Evolutionary conservation across 495 filamentous ascomycete species (phyloP).

Genomic region (Aspergillus taichungensis): DNA sequence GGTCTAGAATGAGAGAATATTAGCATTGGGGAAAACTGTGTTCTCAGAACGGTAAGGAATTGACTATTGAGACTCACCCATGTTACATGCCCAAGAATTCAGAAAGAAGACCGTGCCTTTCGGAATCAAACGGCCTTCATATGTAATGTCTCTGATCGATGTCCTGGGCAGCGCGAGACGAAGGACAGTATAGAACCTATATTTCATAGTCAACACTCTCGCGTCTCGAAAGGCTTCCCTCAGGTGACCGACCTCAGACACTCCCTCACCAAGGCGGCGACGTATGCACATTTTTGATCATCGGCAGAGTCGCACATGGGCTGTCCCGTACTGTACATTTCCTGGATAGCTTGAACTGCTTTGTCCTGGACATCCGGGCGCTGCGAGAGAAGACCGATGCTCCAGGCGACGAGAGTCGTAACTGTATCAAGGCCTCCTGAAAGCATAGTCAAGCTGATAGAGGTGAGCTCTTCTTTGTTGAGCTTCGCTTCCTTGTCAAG

Average conservation of each 20-base stretch:
- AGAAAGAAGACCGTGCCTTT: constrained; percentile 53
- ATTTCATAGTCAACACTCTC: neutral
- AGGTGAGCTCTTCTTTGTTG: constrained; percentile 48
- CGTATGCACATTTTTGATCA: constrained; percentile 53
- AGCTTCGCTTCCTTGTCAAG: constrained; percentile 52
- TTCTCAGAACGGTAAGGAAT: neutral
- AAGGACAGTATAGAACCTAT: constrained; percentile 49
- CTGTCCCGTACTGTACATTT: constrained; percentile 43
- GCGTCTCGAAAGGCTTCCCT: neutral
- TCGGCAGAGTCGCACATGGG: constrained; percentile 49
- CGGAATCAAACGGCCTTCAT: constrained; percentile 47
- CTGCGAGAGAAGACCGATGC: constrained; percentile 47
- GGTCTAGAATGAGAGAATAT: constrained; percentile 26
- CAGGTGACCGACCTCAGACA: constrained; percentile 39
- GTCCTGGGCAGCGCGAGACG: constrained; percentile 52
- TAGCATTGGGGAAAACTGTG: neutral
- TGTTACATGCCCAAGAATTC: constrained; percentile 60
- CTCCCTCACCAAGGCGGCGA: constrained; percentile 50
- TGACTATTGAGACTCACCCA: constrained; percentile 28
- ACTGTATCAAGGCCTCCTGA: constrained; percentile 56
- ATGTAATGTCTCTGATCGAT: constrained; percentile 51
- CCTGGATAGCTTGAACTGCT: constrained; percentile 44
- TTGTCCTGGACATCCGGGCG: constrained; percentile 53
- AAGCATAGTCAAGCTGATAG: constrained; percentile 56
- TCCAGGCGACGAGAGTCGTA: constrained; percentile 55